phyloP scores from a whole-genome alignment of 805 yeast species.

The Babjeviella inositovora region DNA sequence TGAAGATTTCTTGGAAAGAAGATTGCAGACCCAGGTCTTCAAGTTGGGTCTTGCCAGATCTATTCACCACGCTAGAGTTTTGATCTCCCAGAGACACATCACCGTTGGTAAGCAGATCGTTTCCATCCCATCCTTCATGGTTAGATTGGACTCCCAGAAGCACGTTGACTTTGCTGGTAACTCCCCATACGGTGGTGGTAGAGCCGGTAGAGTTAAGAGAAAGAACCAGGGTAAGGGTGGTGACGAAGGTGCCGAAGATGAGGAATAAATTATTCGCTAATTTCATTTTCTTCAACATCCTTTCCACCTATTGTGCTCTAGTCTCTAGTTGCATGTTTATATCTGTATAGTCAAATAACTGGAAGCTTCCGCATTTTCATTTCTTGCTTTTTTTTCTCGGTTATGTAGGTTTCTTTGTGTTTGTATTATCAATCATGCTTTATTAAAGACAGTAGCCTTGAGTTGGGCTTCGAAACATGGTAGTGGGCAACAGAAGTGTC shows the following conservation, averaged over 20 bases:
- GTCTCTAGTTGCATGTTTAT: no score
- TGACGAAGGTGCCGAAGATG: constrained; percentile 61
- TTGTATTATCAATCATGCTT: no score
- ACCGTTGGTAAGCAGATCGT: constrained; percentile 99
- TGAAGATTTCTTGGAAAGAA: constrained; percentile 99
- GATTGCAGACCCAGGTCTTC: constrained; percentile 99
- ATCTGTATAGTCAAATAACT: no score
- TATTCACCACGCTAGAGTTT: constrained; percentile 99
- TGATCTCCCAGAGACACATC: constrained; percentile 97
- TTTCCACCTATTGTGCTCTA: constrained; percentile 2
- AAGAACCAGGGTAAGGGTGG: constrained; percentile 56
- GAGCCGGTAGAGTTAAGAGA: constrained; percentile 99
- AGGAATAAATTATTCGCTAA: constrained; percentile 35
- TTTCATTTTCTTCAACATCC: constrained; percentile 3
- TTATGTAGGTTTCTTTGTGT: neutral
- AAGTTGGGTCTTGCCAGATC: constrained; percentile 99
- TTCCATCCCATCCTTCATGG: constrained; percentile 98
- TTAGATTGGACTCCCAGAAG: constrained; percentile 99
- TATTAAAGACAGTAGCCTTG: no score
- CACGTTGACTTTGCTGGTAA: constrained; percentile 98
- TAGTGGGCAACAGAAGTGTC: no score
- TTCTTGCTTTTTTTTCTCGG: neutral
- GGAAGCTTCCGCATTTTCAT: no score
- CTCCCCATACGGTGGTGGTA: constrained; percentile 99
- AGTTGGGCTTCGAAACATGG: no score